These are phyloP conservation scores for Quercus tomentella DNA, from an alignment of 331 rosid genomes.

Conservation along the genomic window DNA sequence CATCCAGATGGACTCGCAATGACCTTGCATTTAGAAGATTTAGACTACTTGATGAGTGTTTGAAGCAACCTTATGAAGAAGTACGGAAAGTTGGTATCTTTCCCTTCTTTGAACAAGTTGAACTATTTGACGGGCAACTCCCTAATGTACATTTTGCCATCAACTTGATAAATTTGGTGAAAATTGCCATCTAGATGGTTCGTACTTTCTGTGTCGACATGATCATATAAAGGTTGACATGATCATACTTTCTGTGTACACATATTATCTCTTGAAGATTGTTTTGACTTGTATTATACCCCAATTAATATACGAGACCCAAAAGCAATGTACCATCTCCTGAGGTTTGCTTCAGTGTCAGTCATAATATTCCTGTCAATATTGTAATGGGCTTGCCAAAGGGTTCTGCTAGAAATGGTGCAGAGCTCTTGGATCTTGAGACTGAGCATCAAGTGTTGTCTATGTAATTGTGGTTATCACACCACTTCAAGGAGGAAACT, in stretches of 20 bases:
- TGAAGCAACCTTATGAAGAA: slow-evolving; percentile 78
- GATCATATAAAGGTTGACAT: no score
- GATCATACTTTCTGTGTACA: no score
- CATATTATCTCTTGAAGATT: no score
- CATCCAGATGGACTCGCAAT: no score
- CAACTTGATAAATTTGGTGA: slow-evolving; percentile 65
- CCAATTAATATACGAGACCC: no score
- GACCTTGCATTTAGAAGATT: no score
- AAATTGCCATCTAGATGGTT: no score
- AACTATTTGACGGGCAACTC: slow-evolving; percentile 71
- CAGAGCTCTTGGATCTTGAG: slow-evolving; percentile 89
- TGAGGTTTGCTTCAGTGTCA: slow-evolving; percentile 58
- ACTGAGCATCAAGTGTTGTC: slow-evolving; percentile 87
- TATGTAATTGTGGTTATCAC: slow-evolving; percentile 80
- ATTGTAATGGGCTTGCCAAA: slow-evolving; percentile 86
- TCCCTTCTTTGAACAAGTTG: slow-evolving; percentile 80
- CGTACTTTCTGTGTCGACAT: no score
- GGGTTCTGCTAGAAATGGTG: slow-evolving; percentile 64
- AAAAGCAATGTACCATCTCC: slow-evolving; percentile 74
- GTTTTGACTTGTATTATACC: no score
- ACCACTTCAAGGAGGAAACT: background rate
- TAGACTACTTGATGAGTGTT: slow-evolving; percentile 69
- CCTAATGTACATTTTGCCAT: slow-evolving; percentile 41
- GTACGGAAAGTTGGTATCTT: slow-evolving; percentile 74
- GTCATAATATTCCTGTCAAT: slow-evolving; percentile 69